Conservation (phyloP, 768 basidiomycete genomes). For the Pulveroboletus ravenelii region DNA sequence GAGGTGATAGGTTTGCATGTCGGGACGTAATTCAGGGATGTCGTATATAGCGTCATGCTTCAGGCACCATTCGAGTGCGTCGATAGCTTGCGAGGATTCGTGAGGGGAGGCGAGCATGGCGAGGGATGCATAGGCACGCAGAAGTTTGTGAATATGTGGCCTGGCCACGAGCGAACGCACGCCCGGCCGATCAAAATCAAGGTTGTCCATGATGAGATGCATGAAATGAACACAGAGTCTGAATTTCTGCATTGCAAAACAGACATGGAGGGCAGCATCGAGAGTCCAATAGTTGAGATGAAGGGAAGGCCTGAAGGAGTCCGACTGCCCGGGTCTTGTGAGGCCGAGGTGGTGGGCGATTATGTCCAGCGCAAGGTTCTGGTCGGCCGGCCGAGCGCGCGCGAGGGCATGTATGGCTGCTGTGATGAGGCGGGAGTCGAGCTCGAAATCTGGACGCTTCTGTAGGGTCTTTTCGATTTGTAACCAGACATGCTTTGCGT, state of each 20-base stretch:
- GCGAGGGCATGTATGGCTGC: constrained; percentile 52
- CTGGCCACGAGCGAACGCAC: constrained; percentile 43
- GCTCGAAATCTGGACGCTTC: constrained; percentile 39
- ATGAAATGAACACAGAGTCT: constrained; percentile 52
- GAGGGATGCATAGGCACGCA: constrained; percentile 45
- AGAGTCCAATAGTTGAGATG: constrained; percentile 47
- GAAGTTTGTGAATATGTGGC: constrained; percentile 56
- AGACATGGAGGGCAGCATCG: constrained; percentile 51
- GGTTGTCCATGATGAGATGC: constrained; percentile 49
- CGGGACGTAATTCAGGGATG: constrained; percentile 37
- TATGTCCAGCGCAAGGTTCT: constrained; percentile 63
- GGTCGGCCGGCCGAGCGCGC: constrained; percentile 53
- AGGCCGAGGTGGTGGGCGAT: constrained; percentile 61
- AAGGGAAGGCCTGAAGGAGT: constrained; percentile 34
- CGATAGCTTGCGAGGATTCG: constrained; percentile 47
- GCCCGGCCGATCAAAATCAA: constrained; percentile 15
- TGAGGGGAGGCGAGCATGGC: constrained; percentile 36
- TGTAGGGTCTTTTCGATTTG: constrained; percentile 53
- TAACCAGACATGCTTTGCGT: constrained; percentile 69
- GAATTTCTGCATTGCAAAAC: constrained; percentile 45
- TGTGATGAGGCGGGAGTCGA: constrained; percentile 53
- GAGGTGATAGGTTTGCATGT: constrained; percentile 48
- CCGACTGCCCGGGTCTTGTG: constrained; percentile 39
- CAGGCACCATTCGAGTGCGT: constrained; percentile 67
- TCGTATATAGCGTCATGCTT: constrained; percentile 46